Evolutionary conservation across 2,329 filamentous ascomycete genomes (phyloP), one percentile per base, ranked within the genome.

Genomic region (Cytospora mali): DNA sequence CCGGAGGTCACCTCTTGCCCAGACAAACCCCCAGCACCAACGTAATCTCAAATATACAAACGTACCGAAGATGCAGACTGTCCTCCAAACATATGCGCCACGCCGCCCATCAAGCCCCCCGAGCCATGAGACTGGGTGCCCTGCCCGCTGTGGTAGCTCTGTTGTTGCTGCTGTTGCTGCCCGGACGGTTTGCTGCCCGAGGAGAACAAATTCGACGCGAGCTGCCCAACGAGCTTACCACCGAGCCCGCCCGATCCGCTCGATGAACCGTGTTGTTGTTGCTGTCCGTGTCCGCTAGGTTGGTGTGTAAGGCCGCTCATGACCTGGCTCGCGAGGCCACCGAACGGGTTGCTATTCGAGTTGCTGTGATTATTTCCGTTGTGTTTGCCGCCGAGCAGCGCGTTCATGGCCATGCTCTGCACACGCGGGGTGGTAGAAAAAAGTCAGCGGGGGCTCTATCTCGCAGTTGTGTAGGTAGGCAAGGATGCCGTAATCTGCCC

Each of bases 381-480:
- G 67, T 82, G 81, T 60, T 79, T 75, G 58, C 77, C 79, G 48
- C 74, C 71, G 54, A 86, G 76, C 51, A 89, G 77, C 51, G 84
- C 77, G 70, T 87, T 88, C 74, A 86, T 79, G 14, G 87, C 85
- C 72, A 88, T 81, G 70, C 77, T 81, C 85, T 88, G 68, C 57
- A 62, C 46, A 63, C 42, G 35, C 58, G 28, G 25, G 27, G 39
- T 35, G n/a, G n/a, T n/a, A n/a, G n/a, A n/a, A n/a, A 58, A 29
- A 61, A 49, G 55, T 55, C 61, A 60, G 60, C 49, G 50, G 27
- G 21, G 9, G 35, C 4, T 25, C 6, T 9, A 46, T 46, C 42
- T 46, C 18, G 42, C 14, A 46, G 42, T n/a, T 21, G 10, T 42
- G 16, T 42, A n/a, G 16, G n/a, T 11, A 46, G 31, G 31, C 31